Conservation (phyloP, 257 asterid species). For the Fraxinus anomala region DNA sequence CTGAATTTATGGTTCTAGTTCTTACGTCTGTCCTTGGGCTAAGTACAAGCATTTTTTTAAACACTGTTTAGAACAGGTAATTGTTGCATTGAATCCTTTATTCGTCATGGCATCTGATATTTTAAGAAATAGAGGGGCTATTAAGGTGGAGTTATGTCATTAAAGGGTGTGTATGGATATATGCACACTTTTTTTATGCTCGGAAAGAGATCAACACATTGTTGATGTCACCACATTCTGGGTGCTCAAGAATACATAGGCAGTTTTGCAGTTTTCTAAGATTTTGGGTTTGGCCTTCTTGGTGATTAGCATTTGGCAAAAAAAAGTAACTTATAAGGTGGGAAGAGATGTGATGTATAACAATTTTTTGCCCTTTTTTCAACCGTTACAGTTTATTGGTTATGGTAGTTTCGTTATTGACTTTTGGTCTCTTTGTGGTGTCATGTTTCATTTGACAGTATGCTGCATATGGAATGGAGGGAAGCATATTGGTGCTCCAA, state of each 20-base stretch:
- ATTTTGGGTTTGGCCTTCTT: not conserved
- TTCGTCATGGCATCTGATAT: not conserved
- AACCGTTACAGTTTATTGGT: not conserved
- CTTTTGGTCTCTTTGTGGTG: not conserved
- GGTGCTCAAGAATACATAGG: not conserved
- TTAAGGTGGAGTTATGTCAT: not conserved
- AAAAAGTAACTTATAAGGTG: not conserved
- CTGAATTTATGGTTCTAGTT: no score
- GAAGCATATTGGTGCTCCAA: slow-evolving; percentile 73
- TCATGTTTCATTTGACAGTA: slow-evolving; percentile 50
- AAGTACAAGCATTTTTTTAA: no score
- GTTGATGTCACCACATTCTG: no score
- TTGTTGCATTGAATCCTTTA: not conserved
- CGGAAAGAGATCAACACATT: no score
- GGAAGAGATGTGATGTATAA: not conserved
- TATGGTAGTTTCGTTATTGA: not conserved
- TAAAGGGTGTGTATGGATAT: no score
- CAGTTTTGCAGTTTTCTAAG: not conserved
- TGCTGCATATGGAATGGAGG: slow-evolving; percentile 67
- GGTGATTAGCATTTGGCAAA: not conserved
- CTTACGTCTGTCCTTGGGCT: no score
- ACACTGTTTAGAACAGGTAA: not conserved
- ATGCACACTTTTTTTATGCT: no score
- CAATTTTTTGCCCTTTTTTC: not conserved
- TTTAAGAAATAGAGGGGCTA: not conserved